phyloP scores from a whole-genome alignment of 495 filamentous ascomycete species.

The Penicillium lividum region DNA sequence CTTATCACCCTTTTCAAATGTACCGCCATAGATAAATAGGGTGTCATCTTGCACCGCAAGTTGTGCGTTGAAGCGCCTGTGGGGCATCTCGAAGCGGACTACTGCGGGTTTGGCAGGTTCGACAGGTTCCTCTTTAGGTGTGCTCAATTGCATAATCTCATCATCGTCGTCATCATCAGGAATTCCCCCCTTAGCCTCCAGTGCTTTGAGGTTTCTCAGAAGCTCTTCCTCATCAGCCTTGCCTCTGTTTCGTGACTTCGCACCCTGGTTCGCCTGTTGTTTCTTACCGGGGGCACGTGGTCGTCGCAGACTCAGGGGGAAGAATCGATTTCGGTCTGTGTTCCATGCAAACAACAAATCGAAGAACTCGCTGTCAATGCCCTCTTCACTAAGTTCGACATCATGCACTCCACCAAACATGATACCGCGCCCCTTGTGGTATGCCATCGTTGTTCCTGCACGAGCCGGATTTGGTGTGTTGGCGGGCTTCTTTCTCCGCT shows the following conservation, averaged over 20 bases:
- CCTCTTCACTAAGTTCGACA: constrained; percentile 90
- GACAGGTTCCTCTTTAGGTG: constrained; percentile 46
- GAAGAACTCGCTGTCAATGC: constrained; percentile 95
- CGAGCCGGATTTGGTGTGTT: constrained; percentile 83
- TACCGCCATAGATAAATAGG: constrained; percentile 91
- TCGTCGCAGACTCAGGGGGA: constrained; percentile 75
- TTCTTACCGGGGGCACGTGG: constrained; percentile 63
- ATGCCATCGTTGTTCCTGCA: constrained; percentile 87
- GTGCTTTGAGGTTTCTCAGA: constrained; percentile 74
- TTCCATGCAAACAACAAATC: constrained; percentile 88
- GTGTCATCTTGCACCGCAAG: constrained; percentile 89
- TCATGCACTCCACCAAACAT: constrained; percentile 94
- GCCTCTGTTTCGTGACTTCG: constrained; percentile 64
- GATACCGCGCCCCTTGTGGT: constrained; percentile 90
- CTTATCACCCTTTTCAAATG: constrained; percentile 88
- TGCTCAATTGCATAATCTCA: constrained; percentile 47
- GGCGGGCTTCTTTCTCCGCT: constrained; percentile 85
- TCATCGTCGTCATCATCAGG: constrained; percentile 55
- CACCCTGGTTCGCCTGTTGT: constrained; percentile 53
- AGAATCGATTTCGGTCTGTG: constrained; percentile 90
- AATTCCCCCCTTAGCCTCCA: constrained; percentile 67
- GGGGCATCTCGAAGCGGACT: constrained; percentile 74
- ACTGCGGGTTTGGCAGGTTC: constrained; percentile 49
- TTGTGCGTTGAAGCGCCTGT: constrained; percentile 84
- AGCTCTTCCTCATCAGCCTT: constrained; percentile 90